These are phyloP conservation scores for Musa itinerans DNA, from an alignment of 176 grass and related monocot species.

Conservation along the genomic window DNA sequence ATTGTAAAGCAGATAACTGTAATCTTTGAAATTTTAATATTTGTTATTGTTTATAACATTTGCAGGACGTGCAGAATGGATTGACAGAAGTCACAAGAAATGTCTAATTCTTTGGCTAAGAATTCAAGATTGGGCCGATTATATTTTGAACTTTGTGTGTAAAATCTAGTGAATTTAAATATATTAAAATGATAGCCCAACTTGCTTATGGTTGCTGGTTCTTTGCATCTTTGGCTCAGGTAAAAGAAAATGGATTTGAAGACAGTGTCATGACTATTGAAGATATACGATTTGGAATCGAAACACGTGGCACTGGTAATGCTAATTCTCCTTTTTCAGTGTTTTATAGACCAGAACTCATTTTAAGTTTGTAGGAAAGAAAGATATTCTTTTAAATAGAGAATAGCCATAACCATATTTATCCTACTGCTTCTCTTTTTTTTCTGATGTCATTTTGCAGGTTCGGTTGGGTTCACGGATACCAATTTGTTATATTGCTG, in stretches of 20 bases:
- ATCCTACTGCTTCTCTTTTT: too few species aligned
- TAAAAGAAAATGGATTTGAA: constrained; percentile 86
- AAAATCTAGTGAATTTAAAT: neutral
- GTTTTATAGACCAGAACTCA: neutral
- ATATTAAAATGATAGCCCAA: too few species aligned
- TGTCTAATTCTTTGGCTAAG: constrained; percentile 91
- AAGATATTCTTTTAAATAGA: neutral
- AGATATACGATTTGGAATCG: constrained; percentile 87
- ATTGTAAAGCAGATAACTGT: too few species aligned
- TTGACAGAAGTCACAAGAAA: constrained; percentile 91
- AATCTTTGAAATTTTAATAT: too few species aligned
- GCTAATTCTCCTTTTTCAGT: neutral
- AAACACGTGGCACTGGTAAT: constrained; percentile 80
- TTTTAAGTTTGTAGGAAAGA: neutral
- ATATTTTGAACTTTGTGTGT: constrained; percentile 86
- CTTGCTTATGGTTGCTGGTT: neutral
- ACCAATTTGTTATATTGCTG: too few species aligned
- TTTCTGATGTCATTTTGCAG: too few species aligned
- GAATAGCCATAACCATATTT: neutral
- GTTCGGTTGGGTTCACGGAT: too few species aligned
- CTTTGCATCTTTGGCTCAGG: constrained; percentile 26
- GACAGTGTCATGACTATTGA: constrained; percentile 69
- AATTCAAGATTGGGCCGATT: constrained; percentile 92
- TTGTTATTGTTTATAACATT: neutral
- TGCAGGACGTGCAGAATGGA: constrained; percentile 80